Conservation (phyloP, 1,284 basidiomycete genomes). For the Ganoderma multipileum region DNA sequence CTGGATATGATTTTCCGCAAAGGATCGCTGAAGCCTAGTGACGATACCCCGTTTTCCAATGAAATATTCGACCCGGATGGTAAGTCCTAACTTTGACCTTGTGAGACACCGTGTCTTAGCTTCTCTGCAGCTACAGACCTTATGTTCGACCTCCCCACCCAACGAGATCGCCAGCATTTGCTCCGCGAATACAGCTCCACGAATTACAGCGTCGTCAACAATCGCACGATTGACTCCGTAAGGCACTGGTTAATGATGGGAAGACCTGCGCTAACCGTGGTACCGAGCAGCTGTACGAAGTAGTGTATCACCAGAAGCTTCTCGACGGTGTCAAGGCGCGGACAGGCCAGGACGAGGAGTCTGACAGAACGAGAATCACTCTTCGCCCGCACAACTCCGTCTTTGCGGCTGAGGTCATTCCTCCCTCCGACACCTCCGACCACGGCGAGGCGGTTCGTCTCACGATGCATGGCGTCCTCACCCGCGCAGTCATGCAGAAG, state of each 20-base stretch:
- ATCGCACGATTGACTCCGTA: conserved; percentile 51
- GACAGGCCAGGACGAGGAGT: conserved; percentile 27
- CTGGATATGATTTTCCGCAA: conserved; percentile 63
- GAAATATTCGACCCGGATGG: conserved; percentile 64
- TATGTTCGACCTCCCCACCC: conserved; percentile 47
- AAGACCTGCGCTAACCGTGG: not conserved
- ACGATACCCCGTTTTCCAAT: conserved; percentile 65
- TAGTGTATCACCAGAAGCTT: conserved; percentile 62
- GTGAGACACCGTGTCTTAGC: conserved; percentile 1
- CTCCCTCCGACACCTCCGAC: conserved; percentile 29
- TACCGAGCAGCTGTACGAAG: conserved; percentile 52
- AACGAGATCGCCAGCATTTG: conserved; percentile 44
- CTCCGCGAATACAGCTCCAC: conserved; percentile 57
- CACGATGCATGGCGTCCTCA: conserved; percentile 47
- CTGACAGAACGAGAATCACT: conserved; percentile 42
- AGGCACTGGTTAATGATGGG: conserved; percentile 21
- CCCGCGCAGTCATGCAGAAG: conserved; percentile 40
- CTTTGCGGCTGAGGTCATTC: conserved; percentile 42
- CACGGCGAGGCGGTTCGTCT: conserved; percentile 39
- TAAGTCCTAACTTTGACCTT: conserved; percentile 36
- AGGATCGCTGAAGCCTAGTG: conserved; percentile 60
- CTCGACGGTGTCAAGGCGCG: conserved; percentile 50
- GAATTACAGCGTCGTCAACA: conserved; percentile 66
- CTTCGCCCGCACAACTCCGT: conserved; percentile 50
- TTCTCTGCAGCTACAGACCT: conserved; percentile 46